Evolutionary conservation across 108 stramenopile species (phyloP).

Genomic region (Cyclostephanos invisitatus): DNA sequence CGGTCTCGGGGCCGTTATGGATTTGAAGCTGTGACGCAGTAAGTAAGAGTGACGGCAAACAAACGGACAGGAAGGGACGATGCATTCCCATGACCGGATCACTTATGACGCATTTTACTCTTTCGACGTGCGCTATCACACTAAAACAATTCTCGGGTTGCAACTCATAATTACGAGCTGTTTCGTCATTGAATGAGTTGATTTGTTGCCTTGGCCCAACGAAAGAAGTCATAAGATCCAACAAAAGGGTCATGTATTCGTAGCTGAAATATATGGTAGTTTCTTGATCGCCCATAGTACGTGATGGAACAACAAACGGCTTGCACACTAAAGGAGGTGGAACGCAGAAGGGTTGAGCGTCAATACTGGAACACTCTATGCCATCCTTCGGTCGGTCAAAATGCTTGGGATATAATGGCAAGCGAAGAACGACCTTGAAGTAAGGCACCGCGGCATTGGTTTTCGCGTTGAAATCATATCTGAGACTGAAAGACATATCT

Average conservation of each 20-base stretch:
- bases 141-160: conserved; percentile 47
- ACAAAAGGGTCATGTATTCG: conserved; percentile 60
- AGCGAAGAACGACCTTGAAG: conserved; percentile 42
- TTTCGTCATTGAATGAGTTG: not conserved
- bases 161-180: conserved; percentile 25
- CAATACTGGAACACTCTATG: conserved; percentile 52
- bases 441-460: conserved; percentile 54
- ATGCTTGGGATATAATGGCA: conserved; percentile 56
- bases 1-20: conserved; percentile 8
- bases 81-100: conserved; percentile 83
- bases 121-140: conserved; percentile 48
- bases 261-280: conserved; percentile 61
- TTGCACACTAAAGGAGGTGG: conserved; percentile 62
- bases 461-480: conserved; percentile 58
- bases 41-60: conserved; percentile 49
- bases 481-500: conserved; percentile 71
- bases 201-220: conserved; percentile 44
- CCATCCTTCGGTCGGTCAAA: conserved; percentile 36
- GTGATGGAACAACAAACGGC: conserved; percentile 44
- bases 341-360: conserved; percentile 52
- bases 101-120: conserved; percentile 63
- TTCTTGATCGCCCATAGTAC: conserved; percentile 52
- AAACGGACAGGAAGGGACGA: conserved; percentile 52
- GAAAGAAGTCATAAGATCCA: conserved; percentile 40
- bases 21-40: conserved; percentile 60